Evolutionary conservation across 768 basidiomycete species (phyloP), one percentile per base, ranked within the genome.

Genomic region (Trichaptum fuscoviolaceum): DNA sequence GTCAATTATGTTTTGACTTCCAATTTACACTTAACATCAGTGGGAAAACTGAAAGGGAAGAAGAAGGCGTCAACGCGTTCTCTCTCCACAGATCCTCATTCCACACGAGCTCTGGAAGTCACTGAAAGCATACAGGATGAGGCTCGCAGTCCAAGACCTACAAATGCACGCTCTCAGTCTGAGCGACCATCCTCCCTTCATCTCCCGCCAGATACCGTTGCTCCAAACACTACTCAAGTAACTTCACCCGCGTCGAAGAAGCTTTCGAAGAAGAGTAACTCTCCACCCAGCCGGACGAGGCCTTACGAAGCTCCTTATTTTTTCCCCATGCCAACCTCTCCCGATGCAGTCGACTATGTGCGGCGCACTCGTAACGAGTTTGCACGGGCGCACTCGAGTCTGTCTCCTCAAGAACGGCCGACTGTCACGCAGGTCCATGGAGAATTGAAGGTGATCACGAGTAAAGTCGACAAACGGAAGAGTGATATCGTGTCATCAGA

Each of bases 251-350:
- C 10, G 15, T 52, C 42, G 10, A 52, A 52, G 42, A 52, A 52
- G 20, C 42, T 6, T 5, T 52, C 42, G 42, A 52, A 52, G 42
- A 52, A 52, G 42, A 52, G 42, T 12, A 61, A 15, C 12, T 25
- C 59, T 12, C 69, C 70, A 24, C 73, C 82, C 24, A 58, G 25
- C 35, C 81, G 82, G 8, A 88, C 87, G 1, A 79, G 85, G 62
- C 87, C 88, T 2, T 90, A 88, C 69, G 83, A 84, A 66, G 86
- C 86, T 5, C 86, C 87, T 1, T 88, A 86, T 71, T 87, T 85
- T 74, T 83, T 85, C 70, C 82, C 85, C 23, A 75, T 80, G 7
- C 87, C 87, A 1, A 70, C 71, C 1, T 76, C 79, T 0, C 78
- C 75, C 0, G 75, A 72, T n/a, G 79, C 79, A 0, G 68, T 68